Evolutionary conservation across 2,329 filamentous ascomycete species (phyloP).

Genomic region (Diplodia corticola): DNA sequence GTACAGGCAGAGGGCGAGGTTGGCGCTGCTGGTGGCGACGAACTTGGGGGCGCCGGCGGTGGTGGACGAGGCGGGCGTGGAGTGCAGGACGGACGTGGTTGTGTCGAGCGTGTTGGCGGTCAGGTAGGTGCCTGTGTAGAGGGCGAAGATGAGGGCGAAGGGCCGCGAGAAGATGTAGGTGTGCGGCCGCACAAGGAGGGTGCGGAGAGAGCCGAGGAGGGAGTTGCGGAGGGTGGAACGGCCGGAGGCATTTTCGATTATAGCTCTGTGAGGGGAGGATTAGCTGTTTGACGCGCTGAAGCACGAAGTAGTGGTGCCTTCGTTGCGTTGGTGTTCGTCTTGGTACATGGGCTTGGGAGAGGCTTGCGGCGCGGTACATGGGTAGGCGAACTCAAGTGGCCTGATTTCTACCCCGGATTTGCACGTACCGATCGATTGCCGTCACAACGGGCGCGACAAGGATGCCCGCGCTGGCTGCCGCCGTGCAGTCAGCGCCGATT

Average conservation of each 20-base stretch:
- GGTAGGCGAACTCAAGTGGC: not conserved
- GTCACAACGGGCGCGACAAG: conserved; percentile 82
- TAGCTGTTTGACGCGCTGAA: not conserved
- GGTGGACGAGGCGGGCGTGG: conserved; percentile 58
- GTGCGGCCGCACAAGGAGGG: conserved; percentile 62
- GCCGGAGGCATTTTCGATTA: conserved; percentile 81
- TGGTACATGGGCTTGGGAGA: not conserved
- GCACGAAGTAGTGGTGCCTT: not conserved
- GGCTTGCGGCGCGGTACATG: not conserved
- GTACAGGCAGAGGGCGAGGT: conserved; percentile 82
- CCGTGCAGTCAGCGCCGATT: conserved; percentile 66
- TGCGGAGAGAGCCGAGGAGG: conserved; percentile 58
- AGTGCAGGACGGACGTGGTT: conserved; percentile 60
- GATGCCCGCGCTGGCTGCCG: conserved; percentile 69
- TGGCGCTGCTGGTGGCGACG: conserved; percentile 73
- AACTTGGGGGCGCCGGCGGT: conserved; percentile 81
- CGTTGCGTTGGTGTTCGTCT: not conserved
- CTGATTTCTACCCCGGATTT: conserved; percentile 17
- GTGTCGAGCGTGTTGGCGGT: conserved; percentile 90
- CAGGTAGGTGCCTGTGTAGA: conserved; percentile 88
- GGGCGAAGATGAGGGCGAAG: conserved; percentile 64
- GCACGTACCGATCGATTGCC: conserved; percentile 76
- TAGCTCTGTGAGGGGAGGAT: conserved; percentile 54
- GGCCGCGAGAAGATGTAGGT: conserved; percentile 64
- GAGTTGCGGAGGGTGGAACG: conserved; percentile 61